Conservation (phyloP, 2,329 filamentous ascomycete genomes). For the Fusarium brachygibbosum region DNA sequence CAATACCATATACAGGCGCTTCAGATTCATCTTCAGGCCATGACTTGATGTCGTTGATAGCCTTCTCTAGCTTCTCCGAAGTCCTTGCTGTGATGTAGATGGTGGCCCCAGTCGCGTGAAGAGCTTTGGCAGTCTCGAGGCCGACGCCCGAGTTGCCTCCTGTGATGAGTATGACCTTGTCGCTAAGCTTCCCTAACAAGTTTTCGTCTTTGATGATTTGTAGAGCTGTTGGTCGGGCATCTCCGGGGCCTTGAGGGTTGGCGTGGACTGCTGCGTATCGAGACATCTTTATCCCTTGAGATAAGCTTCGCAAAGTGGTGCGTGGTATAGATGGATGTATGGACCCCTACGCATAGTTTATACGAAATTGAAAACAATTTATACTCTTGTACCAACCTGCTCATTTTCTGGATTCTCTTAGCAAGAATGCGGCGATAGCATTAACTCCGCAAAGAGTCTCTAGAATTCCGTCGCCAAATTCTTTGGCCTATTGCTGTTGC, state of each 20-base stretch:
- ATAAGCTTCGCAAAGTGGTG: too few relatives aligned
- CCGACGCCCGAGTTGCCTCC: constrained; percentile 26
- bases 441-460: background rate
- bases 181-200: background rate
- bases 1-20: background rate
- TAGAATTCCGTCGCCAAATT: too few relatives aligned
- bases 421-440: background rate
- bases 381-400: background rate
- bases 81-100: constrained; percentile 20
- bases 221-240: constrained; percentile 34
- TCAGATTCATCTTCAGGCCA: background rate
- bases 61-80: constrained; percentile 8
- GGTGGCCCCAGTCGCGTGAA: constrained; percentile 14
- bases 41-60: background rate
- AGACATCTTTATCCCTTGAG: background rate
- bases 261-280: constrained; percentile 5
- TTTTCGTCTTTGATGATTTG: constrained; percentile 18
- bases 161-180: constrained; percentile 13
- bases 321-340: fast-evolving
- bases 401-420: background rate
- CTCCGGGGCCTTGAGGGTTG: constrained; percentile 24
- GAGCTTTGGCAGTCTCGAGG: constrained; percentile 10
- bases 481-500: background rate
- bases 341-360: too few relatives aligned
- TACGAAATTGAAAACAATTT: background rate